These are phyloP conservation scores for Plasmodium ovale DNA, from an alignment of 169 alveolate genomes.

Conservation along the genomic window DNA sequence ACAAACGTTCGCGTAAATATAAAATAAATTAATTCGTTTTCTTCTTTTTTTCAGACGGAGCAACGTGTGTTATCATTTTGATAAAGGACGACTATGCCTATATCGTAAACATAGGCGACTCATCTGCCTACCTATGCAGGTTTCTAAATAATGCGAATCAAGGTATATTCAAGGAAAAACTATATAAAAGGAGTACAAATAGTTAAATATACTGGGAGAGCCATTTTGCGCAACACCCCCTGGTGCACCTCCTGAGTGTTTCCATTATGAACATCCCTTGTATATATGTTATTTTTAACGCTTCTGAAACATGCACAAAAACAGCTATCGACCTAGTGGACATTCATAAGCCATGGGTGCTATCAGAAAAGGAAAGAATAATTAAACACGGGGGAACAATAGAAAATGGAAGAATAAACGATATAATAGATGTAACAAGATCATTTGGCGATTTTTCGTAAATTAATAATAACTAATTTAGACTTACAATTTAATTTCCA, in stretches of 20 bases:
- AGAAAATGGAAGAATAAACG: constrained; percentile 96
- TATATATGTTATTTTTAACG: too few relatives aligned
- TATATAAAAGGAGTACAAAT: background rate
- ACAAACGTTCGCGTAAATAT: too few relatives aligned
- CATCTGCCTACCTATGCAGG: constrained; percentile 87
- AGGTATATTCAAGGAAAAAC: constrained; percentile 3
- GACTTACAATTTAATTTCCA: too few relatives aligned
- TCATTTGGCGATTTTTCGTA: constrained; percentile 97
- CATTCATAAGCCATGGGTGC: constrained; percentile 97
- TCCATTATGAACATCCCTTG: too few relatives aligned
- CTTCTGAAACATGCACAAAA: too few relatives aligned
- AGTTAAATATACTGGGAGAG: too few relatives aligned
- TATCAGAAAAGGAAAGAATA: constrained; percentile 94
- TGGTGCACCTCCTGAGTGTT: background rate
- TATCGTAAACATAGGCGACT: constrained; percentile 88
- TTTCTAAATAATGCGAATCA: constrained; percentile 43
- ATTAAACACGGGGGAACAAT: constrained; percentile 95
- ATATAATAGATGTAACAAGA: constrained; percentile 95
- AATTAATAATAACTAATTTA: constrained; percentile 78
- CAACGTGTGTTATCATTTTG: constrained; percentile 86
- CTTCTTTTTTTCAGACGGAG: constrained; percentile 83
- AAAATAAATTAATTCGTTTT: constrained; percentile 8
- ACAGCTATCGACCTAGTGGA: constrained; percentile 93
- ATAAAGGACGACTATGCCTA: constrained; percentile 78
- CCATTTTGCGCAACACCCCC: background rate